Evolutionary conservation across 495 filamentous ascomycete species (phyloP).

Genomic region (Neurospora sp.): DNA sequence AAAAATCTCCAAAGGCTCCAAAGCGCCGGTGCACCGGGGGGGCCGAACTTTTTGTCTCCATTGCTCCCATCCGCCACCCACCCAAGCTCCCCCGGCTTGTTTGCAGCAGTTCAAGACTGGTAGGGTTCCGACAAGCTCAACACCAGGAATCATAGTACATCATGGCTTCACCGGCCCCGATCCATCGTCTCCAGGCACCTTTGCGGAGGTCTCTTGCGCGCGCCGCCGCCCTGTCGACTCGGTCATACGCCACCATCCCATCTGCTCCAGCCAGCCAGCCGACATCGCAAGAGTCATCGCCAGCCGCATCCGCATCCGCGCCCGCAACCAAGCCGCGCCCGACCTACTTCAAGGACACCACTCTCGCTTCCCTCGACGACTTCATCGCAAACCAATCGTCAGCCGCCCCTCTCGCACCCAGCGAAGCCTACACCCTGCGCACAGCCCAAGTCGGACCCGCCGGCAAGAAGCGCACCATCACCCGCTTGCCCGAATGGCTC

Average conservation of each 20-base stretch:
- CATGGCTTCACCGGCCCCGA: constrained; percentile 21
- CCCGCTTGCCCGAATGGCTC: constrained; percentile 84
- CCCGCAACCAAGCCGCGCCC: constrained; percentile 30
- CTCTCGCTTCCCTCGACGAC: constrained; percentile 75
- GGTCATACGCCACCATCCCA: constrained; percentile 23
- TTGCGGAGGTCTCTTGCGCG: constrained; percentile 21
- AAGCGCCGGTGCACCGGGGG: neutral
- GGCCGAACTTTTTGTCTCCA: constrained; percentile 5
- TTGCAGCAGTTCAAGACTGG: neutral
- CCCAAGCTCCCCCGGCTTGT: neutral
- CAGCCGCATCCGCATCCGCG: constrained; percentile 4
- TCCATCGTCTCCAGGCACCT: constrained; percentile 23
- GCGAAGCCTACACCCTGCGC: constrained; percentile 53
- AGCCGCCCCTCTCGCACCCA: constrained; percentile 32
- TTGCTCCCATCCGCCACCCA: neutral
- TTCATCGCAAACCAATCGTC: constrained; percentile 49
- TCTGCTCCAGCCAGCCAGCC: constrained; percentile 9
- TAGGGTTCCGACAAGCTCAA: constrained; percentile 1
- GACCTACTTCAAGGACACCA: constrained; percentile 74
- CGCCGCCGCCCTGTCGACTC: constrained; percentile 11
- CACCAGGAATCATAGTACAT: neutral
- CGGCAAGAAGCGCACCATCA: constrained; percentile 77
- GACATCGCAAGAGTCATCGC: constrained; percentile 2
- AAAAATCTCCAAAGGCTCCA: constrained; percentile 3
- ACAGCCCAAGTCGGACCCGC: constrained; percentile 78